phyloP scores from a whole-genome alignment of 2,329 filamentous ascomycete genomes.

The Fusarium sp. region DNA sequence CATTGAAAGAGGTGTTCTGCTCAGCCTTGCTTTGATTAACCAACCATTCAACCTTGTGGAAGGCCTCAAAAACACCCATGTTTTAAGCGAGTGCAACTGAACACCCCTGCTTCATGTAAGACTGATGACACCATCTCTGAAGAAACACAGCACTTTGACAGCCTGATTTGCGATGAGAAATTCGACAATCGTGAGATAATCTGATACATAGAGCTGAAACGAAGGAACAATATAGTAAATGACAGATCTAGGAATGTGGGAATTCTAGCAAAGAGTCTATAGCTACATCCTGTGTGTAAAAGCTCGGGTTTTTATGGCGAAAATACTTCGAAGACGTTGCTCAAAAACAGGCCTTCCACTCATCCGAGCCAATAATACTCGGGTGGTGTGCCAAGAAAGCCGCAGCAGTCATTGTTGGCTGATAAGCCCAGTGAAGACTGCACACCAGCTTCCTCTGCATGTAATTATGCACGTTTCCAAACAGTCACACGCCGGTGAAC shows the following conservation, averaged over 20 bases:
- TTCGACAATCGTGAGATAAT: not conserved
- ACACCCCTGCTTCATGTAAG: not conserved
- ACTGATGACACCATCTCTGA: not conserved
- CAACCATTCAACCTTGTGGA: not conserved
- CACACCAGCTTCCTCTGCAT: not conserved
- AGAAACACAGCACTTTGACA: not conserved
- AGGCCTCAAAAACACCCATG: constrained; percentile 11
- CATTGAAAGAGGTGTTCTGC: not conserved
- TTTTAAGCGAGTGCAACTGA: not conserved
- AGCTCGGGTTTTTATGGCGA: no score
- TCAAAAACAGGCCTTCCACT: no score
- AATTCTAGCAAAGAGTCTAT: not conserved
- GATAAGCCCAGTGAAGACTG: not conserved
- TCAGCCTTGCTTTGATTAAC: not conserved
- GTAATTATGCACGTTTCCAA: not conserved
- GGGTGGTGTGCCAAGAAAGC: not conserved
- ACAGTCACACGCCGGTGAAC: not conserved
- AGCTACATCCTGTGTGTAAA: no score
- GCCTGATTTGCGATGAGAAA: not conserved
- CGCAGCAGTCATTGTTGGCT: not conserved
- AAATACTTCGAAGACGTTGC: not conserved
- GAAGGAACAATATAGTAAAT: not conserved
- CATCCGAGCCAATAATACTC: not conserved
- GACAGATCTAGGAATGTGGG: not conserved
- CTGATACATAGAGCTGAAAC: no score